Conservation (phyloP, 805 yeast species). For the Metschnikowia reukaufii region DNA sequence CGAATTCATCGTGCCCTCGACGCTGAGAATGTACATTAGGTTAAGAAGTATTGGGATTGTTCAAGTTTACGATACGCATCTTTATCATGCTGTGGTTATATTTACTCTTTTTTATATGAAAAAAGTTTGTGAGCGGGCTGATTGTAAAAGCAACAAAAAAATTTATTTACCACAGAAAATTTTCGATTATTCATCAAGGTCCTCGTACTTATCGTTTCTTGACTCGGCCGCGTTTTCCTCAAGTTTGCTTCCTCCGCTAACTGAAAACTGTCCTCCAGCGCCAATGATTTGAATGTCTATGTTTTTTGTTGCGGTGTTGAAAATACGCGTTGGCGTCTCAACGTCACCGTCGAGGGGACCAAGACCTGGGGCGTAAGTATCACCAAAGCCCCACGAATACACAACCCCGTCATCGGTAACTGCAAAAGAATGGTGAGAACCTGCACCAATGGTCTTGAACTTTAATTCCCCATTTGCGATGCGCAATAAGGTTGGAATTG, state of each 20-base stretch:
- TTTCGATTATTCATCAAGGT: slow-evolving; percentile 15
- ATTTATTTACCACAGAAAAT: too few species aligned
- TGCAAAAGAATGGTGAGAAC: slow-evolving; percentile 92
- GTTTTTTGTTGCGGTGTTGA: slow-evolving; percentile 88
- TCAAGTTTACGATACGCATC: too few species aligned
- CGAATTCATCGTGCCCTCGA: too few species aligned
- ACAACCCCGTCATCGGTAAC: slow-evolving; percentile 79
- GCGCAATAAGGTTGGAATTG: slow-evolving; percentile 71
- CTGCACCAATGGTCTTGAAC: slow-evolving; percentile 60
- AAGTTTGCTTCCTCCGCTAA: slow-evolving; percentile 76
- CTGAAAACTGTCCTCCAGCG: slow-evolving; percentile 97
- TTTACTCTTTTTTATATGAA: too few species aligned
- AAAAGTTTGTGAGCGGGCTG: too few species aligned
- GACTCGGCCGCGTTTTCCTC: slow-evolving; percentile 51
- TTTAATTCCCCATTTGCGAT: slow-evolving; percentile 30
- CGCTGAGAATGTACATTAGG: too few species aligned
- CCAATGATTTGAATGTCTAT: slow-evolving; percentile 71
- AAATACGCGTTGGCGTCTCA: slow-evolving; percentile 82
- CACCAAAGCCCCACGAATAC: slow-evolving; percentile 98
- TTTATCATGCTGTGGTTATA: too few species aligned
- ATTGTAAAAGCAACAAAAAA: too few species aligned
- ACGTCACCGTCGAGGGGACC: slow-evolving; percentile 91
- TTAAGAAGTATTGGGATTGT: too few species aligned
- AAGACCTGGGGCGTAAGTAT: slow-evolving; percentile 92
- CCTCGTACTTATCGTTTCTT: slow-evolving; percentile 52